These are phyloP conservation scores for Lichtheimia corymbifera DNA, from an alignment of 371 early-diverging fungal species.

Conservation along the genomic window DNA sequence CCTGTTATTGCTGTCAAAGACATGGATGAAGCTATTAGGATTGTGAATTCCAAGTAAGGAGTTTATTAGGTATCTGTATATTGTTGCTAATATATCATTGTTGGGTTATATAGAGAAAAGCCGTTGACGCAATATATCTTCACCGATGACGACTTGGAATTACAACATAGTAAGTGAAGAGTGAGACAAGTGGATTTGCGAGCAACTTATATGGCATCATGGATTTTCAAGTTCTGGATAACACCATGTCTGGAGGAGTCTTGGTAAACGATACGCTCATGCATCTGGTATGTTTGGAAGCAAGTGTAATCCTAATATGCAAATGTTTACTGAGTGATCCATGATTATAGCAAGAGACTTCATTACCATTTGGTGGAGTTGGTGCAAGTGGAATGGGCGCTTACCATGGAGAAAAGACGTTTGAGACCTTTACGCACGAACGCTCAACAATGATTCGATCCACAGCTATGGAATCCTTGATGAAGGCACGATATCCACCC, in stretches of 20 bases:
- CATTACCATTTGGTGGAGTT: constrained; percentile 86
- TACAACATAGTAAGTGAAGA: constrained; percentile 18
- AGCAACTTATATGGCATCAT: not conserved
- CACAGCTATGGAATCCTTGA: constrained; percentile 45
- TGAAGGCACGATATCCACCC: constrained; percentile 53
- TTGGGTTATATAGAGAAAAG: constrained; percentile 32
- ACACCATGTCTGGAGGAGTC: constrained; percentile 68
- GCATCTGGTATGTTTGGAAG: constrained; percentile 27
- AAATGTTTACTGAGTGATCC: not conserved
- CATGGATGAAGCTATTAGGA: constrained; percentile 73
- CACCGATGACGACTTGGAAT: constrained; percentile 36
- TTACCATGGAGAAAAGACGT: constrained; percentile 80
- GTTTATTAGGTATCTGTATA: not conserved
- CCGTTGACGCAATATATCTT: constrained; percentile 76
- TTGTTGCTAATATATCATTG: not conserved
- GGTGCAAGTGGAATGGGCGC: constrained; percentile 82
- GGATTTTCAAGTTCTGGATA: constrained; percentile 29
- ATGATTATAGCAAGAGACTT: constrained; percentile 30
- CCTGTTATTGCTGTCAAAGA: constrained; percentile 69
- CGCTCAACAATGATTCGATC: constrained; percentile 59
- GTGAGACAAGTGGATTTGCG: not conserved
- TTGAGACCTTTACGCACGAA: constrained; percentile 73
- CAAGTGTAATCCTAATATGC: not conserved
- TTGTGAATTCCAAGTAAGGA: constrained; percentile 32
- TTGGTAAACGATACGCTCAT: constrained; percentile 75